Evolutionary conservation across 192 early-diverging fungal genomes (phyloP), one percentile per base, ranked within the genome.

Genomic region (Anaeromyces robustus): DNA sequence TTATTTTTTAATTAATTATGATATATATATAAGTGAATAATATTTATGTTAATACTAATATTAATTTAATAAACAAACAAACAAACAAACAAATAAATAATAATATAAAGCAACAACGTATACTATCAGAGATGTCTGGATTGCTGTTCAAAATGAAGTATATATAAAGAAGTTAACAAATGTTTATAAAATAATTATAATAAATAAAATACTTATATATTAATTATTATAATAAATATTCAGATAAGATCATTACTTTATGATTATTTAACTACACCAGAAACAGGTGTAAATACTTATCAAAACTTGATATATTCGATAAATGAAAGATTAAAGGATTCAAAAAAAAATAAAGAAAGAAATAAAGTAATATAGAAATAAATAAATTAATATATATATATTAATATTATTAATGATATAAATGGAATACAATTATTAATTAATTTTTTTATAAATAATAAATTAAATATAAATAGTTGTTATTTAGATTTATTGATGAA

Each of bases 191-290:
- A 34, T 34, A 34, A 34, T 34, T 34, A 34, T 34, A 34, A 7
- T 34, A 41, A 41, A 41, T 32, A 32, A 7, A 7, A 7, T 3
- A 32, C 11, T 32, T 7, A 32, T 32, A 32, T 19, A 29, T 29
- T 30, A 80, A 83, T 26, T 11, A 12, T 80, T 84, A 41, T 30
- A 83, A 43, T 30, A 77, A 37, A 14, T 29, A 78, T 78, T 59
- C 30, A 83, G 82, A 82, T 90, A 77, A 89, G 88, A 80, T 83
- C 88, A 2, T 79, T 90, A 14, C 81, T 90, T 29, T 89, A 87
- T 78, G 89, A 90, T 68, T 89, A 90, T 78, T 81, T 90, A 13
- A 86, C 83, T 5, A 78, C 77, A 29, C 29, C 32, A 0, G 43
- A 30, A 29, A 77, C 32, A 19, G 80, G 37, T 13, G 34, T 19